Base-by-base conservation (phyloP, 371 early-diverging fungal genomes). In the Aphelidium insulamus region DNA sequence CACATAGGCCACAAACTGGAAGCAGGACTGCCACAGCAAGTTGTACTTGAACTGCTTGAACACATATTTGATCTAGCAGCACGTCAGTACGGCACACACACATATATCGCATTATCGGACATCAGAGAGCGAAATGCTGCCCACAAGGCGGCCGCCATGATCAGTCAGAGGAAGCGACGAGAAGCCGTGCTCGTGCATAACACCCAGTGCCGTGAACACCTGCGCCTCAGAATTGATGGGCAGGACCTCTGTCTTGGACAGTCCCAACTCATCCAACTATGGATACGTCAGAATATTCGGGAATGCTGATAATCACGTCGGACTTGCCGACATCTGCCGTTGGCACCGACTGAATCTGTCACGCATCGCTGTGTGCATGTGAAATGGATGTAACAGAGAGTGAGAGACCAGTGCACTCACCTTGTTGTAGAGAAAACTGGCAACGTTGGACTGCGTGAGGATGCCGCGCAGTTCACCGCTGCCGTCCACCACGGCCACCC, bases 401-500 rank as follows among this genome's bases (percentile, higher is more conserved):
- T 18, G 26, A 28, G 28, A 37, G 20, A 26, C 6, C 17, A 17
- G 28, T 26, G 5, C 11, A 34, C 51, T 41, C 50, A 62, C 60
- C 21, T 62, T 51, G 5, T 48, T 46, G 44, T 52, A 69, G 26
- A 83, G 46, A 36, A 63, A 77, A 30, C 59, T 53, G 9, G 74
- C 52, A 0, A 76, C 70, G 2, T 60, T 55, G 0, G 77, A 72
- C 48, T 83, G 82, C 21, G 84, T 71, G 19, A 83, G 38, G n/a
- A 83, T 77, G 3, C 84, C 82, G 43, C 46, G 46, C 36, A 59
- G 48, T 8, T 36, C 32, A 1, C 59, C 56, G 22, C 50, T 50
- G 14, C 49, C 54, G 22, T 62, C 46, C 48, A 69, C 49, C 1
- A 77, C 72, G 6, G 64, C 68, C n/a, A 75, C 69, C 47, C 80